A percentile compares a stretch with the other conserved stretches of the same genome.
Conservation (phyloP, 768 basidiomycete species). For the Tubosaeta sp. region DNA sequence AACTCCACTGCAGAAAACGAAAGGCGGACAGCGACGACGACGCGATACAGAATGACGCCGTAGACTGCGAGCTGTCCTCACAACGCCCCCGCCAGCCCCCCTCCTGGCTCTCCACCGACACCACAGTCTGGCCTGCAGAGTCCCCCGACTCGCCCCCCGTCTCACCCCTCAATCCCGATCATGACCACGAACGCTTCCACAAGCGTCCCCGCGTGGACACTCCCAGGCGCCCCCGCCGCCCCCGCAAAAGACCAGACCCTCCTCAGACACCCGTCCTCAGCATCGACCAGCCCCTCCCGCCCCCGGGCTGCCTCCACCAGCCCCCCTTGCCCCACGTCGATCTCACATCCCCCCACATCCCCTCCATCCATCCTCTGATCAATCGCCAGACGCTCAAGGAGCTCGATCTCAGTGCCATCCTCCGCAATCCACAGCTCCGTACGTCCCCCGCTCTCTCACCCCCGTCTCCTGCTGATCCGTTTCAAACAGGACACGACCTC, state of each 20-base stretch:
- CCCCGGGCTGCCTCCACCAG: constrained; percentile 25
- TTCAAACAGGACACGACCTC: constrained; percentile 71
- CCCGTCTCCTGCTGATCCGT: not conserved
- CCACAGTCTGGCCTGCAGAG: constrained; percentile 38
- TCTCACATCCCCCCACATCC: constrained; percentile 52
- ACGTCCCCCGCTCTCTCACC: constrained; percentile 34
- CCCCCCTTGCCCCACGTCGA: constrained; percentile 35
- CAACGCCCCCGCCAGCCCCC: constrained; percentile 36
- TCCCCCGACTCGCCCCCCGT: constrained; percentile 31
- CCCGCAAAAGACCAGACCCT: constrained; percentile 26
- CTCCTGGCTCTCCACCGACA: constrained; percentile 28
- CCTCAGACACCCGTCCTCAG: constrained; percentile 16
- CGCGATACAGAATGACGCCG: constrained; percentile 20
- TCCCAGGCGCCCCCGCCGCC: constrained; percentile 26
- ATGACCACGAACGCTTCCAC: constrained; percentile 16
- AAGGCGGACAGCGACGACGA: constrained; percentile 56
- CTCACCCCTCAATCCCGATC: constrained; percentile 39
- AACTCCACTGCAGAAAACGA: constrained; percentile 59
- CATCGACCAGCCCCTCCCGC: constrained; percentile 23
- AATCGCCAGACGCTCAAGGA: constrained; percentile 81
- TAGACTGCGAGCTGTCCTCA: too few relatives aligned
- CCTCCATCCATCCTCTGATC: constrained; percentile 69
- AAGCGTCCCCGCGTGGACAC: constrained; percentile 33
- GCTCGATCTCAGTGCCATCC: constrained; percentile 79
- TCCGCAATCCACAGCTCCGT: constrained; percentile 90